Evolutionary conservation across 345 rosid species (phyloP), one percentile per base, ranked within the genome.

Genomic region (Hypericum androsaemum): DNA sequence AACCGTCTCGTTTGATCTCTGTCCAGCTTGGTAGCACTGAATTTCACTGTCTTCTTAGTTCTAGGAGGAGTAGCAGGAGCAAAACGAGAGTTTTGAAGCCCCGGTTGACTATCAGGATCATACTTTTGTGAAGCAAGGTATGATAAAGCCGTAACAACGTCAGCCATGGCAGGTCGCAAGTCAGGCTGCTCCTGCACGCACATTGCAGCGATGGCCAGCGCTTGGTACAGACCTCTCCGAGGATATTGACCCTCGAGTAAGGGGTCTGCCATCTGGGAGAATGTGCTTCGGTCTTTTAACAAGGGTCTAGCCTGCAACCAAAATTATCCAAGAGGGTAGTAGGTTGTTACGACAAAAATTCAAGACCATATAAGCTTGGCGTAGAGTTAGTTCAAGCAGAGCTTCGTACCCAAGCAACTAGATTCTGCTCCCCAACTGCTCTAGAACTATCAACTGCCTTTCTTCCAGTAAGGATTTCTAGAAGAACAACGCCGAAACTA

Each of bases 171-270:
- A 14, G 50, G 50, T 13, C 50, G 15, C 50, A 46, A 1, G 50
- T 46, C 10, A 14, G 50, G 50, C 50, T 46, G 50, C 14, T 46
- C 57, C 45, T 53, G 57, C 14, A 53, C 41, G 12, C 57, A 53
- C 57, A 53, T 39, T 10, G 45, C 41, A 6, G 57, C 57, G 9
- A 53, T 45, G 3, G 57, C 57, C 6, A 53, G 44, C 0, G 45
- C 57, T 14, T 53, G 57, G 57, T 53, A 53, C 6, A 53, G 35
- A 5, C 44, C 57, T 35, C 57, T 39, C 13, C 22, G 12, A 12
- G 57, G 57, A 40, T n/a, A 53, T 36, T 14, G 45, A 12, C 57
- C 45, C 12, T 41, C 43, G 7, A 53, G 42, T 11, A 39, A 10
- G 10, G 57, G 45, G 16, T 53, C 57, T 12, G 45, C 57, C 45